Evolutionary conservation across 2,329 filamentous ascomycete genomes (phyloP), one percentile per base, ranked within the genome.

Genomic region (Penicillium nordicum): DNA sequence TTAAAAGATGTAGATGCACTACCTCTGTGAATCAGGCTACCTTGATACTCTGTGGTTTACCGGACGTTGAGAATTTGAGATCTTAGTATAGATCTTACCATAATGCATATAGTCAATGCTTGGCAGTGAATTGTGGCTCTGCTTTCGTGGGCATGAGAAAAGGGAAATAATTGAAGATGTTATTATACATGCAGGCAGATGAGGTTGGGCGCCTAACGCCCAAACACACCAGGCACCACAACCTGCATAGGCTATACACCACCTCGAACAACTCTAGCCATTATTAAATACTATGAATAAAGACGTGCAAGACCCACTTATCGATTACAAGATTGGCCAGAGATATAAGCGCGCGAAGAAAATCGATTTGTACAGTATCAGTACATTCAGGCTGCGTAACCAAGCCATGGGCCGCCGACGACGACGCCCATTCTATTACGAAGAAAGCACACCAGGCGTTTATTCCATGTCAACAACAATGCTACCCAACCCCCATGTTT

Each of bases 281-380:
- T 18, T 14, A 25, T 6, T 4, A 30, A 30, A 44, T 3, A 1
- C 14, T 5, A 37, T n/a, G 10, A 7, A 23, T 40, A 40, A 23
- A 36, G 10, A 29, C 4, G 16, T 14, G 21, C 14, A 41, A 27
- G 29, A 10, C 9, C 42, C 21, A 12, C 29, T 27, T 42, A 23
- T 21, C 4, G 12, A 21, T 27, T 40, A 34, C 21, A 34, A 40
- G 18, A 41, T 41, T 25, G 43, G 30, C 6, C 27, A 41, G 23
- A 32, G 11, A 40, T 47, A 38, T n/a, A 36, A 63, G 40, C 55
- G 55, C 60, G 66, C 65, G 55, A 68, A 61, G 60, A 70, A 67
- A 66, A 69, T 73, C 66, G 65, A 73, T 75, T 74, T 74, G 69
- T 75, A 74, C 72, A 74, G 57, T 73, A 74, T 70, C 67, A 70